Evolutionary conservation across 768 basidiomycete species (phyloP), one percentile per base, ranked within the genome.

Genomic region (Lactarius evosmus): DNA sequence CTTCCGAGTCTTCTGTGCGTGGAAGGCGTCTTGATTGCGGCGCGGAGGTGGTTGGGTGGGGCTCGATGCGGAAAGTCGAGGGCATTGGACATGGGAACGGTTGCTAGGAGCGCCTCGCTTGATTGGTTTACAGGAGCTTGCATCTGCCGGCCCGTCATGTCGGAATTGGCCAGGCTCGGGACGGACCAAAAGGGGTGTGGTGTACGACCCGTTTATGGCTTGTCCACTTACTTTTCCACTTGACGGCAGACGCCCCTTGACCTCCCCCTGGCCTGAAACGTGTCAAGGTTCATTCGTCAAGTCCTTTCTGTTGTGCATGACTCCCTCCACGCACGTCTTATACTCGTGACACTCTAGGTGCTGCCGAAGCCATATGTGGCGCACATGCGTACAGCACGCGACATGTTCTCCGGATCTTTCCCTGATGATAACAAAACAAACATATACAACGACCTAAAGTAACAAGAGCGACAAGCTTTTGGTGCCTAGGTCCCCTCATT

Each of bases 1-100:
- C 17, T 73, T 84, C 62, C 78, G 80, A 41, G 79, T 82, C 8
- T 83, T 83, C 69, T 81, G 82, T 14, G 84, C 83, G 56, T 84
- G 85, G 83, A 87, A 86, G 74, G 70, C 77, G 52, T 74, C 66
- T 67, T 63, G 58, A 64, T 52, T 29, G 56, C 51, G 62, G 44
- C 30, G 38, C 30, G 22, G 60, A 22, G 36, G 38, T 22, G 58
- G 25, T 54, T 58, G 61, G 22, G 52, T 61, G 40, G 46, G 22
- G 11, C 46, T 27, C 46, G 46, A 49, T 49, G 46, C 46, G 46
- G 46, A 49, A 49, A 49, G 44, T n/a, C 22, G 44, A 25, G 44
- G 22, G n/a, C 46, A 16, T 14, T 22, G 46, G 46, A 51, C 25
- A 16, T 61, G 59, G 59, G 63, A 65, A 56, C 46, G 63, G 63